These are phyloP conservation scores for Candida anglica DNA, from an alignment of 805 yeast species.

Conservation along the genomic window DNA sequence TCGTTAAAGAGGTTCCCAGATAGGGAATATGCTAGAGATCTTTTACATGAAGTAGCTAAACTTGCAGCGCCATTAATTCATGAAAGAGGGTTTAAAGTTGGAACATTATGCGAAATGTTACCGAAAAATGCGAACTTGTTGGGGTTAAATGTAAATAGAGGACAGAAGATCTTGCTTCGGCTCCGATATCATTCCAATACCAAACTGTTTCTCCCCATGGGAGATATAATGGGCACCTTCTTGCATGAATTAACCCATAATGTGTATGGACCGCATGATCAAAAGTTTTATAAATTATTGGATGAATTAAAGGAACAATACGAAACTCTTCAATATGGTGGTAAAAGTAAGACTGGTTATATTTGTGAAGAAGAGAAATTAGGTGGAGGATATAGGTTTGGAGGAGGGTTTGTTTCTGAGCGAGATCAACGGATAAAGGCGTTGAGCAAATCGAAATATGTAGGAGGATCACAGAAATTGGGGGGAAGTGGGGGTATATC, in stretches of 20 bases:
- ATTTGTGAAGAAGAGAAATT: slow-evolving; percentile 45
- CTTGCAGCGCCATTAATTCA: slow-evolving; percentile 78
- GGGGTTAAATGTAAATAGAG: slow-evolving; percentile 81
- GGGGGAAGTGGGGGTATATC: slow-evolving; percentile 8
- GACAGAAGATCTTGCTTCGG: slow-evolving; percentile 68
- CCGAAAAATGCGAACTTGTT: slow-evolving; percentile 64
- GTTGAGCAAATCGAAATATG: slow-evolving; percentile 35
- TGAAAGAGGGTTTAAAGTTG: slow-evolving; percentile 61
- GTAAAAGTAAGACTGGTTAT: slow-evolving; percentile 38
- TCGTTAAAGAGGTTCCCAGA: slow-evolving; percentile 33
- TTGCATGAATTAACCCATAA: slow-evolving; percentile 88
- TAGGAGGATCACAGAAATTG: slow-evolving; percentile 34
- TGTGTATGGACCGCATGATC: slow-evolving; percentile 75
- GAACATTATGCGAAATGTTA: slow-evolving; percentile 70
- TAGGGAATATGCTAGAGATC: slow-evolving; percentile 36
- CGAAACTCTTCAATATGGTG: slow-evolving; percentile 38
- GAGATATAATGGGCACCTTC: slow-evolving; percentile 74
- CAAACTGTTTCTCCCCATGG: slow-evolving; percentile 56
- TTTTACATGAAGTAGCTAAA: slow-evolving; percentile 66
- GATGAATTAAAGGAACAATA: slow-evolving; percentile 57
- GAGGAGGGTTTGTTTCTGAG: slow-evolving; percentile 13
- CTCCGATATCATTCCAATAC: slow-evolving; percentile 56
- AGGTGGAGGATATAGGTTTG: slow-evolving; percentile 29
- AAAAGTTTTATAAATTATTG: slow-evolving; percentile 57
- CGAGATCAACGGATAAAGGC: slow-evolving; percentile 40